A percentile compares a stretch with the other conserved stretches of the same genome.
Evolutionary conservation across 257 asterid genomes (phyloP).

Genomic region (Solanum boliviense): DNA sequence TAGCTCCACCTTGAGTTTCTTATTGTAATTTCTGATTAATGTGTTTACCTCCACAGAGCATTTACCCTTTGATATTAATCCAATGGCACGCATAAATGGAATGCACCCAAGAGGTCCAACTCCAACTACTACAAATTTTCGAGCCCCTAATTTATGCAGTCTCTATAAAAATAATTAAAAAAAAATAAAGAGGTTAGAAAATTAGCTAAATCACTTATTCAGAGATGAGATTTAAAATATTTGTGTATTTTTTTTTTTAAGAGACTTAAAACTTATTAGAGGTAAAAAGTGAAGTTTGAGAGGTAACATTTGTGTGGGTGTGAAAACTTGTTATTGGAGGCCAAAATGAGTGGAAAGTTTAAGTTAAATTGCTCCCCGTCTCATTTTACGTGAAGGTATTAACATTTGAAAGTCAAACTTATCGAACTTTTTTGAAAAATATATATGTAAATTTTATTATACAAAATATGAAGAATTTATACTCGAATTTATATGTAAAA

Average conservation of each 20-base stretch:
- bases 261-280: background rate
- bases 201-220: background rate
- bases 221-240: background rate
- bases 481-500: background rate
- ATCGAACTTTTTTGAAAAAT: background rate
- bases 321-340: too few species aligned
- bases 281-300: background rate
- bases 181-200: background rate
- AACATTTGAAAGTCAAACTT: background rate
- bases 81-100: slow-evolving; percentile 35
- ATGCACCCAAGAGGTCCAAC: slow-evolving; percentile 53
- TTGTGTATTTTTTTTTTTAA: background rate
- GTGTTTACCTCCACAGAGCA: slow-evolving; percentile 28
- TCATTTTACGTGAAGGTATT: background rate
- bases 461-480: background rate
- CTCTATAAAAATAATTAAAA: background rate
- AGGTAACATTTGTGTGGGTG: background rate
- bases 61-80: slow-evolving; percentile 17
- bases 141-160: slow-evolving; percentile 33
- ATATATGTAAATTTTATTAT: background rate
- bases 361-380: background rate
- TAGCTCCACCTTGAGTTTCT: slow-evolving; percentile 15
- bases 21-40: slow-evolving; percentile 28
- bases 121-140: slow-evolving; percentile 31
- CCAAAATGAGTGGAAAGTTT: too few species aligned